Base-by-base conservation (phyloP, 192 early-diverging fungal species). In the Backusella psychrophila region DNA sequence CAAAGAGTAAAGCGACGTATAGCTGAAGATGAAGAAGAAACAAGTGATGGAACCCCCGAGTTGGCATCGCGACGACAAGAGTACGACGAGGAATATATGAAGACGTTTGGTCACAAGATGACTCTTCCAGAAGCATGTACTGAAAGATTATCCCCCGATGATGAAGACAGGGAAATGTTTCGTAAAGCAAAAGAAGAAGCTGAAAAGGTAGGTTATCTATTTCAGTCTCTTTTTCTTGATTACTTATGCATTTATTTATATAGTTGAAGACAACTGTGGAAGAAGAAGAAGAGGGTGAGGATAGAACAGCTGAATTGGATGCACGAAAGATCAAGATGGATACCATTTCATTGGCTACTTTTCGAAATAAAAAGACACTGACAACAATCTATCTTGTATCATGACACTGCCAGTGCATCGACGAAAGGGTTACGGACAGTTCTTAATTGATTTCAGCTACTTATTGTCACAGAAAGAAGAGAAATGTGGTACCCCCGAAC, bases 291-390 rank as follows among this genome's bases (percentile, higher is more conserved):
- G 29, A 29, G 29, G 1, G 29, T 1, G 29, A 29, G 29, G 29
- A 29, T 29, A 1, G 29, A 29, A 29, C 29, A 29, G 4, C 19
- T 29, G 29, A 1, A 29, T 29, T 1, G 8, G 69, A 53, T 3
- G 21, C 21, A 21, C 49, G n/a, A 19, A 53, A 53, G n/a, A 89
- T 97, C 75, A 90, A 46, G 19, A 76, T 12, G 93, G 92, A 21
- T 93, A 90, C 77, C 95, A 96, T 76, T 94, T 99, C 83, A 94
- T 97, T 29, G 98, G 97, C 0, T 99, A 99, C 74, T 99, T 97
- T 86, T 97, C 96, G 29, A 99, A 99, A 73, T 95, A 98, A 83
- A 98, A 97, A 82, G 87, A 87, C 34, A 96, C 94, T 1, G 85
- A 90, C 12, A 95, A 96, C 80, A 98, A 98, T 78, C 87, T 98